Conservation (phyloP, 228 moss, liverwort and hornwort species). For the Sphagnum magellanicum region DNA sequence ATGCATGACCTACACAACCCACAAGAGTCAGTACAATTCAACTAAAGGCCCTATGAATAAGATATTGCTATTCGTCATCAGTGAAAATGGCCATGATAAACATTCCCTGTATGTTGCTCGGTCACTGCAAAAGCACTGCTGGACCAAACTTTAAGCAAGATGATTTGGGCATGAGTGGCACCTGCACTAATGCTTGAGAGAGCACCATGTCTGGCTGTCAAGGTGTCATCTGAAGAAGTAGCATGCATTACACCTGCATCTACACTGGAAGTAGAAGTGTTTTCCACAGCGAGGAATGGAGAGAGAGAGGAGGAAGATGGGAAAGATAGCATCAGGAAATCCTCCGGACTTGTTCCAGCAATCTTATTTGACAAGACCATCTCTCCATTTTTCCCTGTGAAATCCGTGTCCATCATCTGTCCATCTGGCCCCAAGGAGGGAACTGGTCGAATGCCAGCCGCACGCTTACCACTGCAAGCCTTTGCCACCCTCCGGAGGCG, state of each 20-base stretch:
- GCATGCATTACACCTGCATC: background rate
- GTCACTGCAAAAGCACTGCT: too few relatives aligned
- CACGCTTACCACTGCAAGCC: conserved; percentile 51
- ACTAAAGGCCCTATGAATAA: too few relatives aligned
- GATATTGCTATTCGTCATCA: too few relatives aligned
- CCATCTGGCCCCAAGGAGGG: conserved; percentile 14
- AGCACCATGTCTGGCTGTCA: conserved; percentile 16
- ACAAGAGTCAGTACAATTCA: background rate
- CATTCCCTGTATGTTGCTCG: too few relatives aligned
- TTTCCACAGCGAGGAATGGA: conserved; percentile 11
- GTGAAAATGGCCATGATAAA: too few relatives aligned
- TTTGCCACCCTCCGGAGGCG: conserved; percentile 58
- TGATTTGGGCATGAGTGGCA: too few relatives aligned
- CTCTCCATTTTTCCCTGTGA: background rate
- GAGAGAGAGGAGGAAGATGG: conserved; percentile 4
- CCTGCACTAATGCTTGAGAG: conserved; percentile 7
- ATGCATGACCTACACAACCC: conserved; percentile 4
- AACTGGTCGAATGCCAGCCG: conserved; percentile 25
- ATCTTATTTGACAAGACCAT: conserved; percentile 21
- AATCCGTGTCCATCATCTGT: conserved; percentile 1
- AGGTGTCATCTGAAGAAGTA: conserved; percentile 1
- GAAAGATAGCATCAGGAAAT: background rate
- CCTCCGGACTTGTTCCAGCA: conserved; percentile 4
- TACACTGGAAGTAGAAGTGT: conserved; percentile 1
- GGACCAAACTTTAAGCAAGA: too few relatives aligned